Base-by-base conservation (phyloP, 2,329 filamentous ascomycete species). In the Phialophora chinensis region DNA sequence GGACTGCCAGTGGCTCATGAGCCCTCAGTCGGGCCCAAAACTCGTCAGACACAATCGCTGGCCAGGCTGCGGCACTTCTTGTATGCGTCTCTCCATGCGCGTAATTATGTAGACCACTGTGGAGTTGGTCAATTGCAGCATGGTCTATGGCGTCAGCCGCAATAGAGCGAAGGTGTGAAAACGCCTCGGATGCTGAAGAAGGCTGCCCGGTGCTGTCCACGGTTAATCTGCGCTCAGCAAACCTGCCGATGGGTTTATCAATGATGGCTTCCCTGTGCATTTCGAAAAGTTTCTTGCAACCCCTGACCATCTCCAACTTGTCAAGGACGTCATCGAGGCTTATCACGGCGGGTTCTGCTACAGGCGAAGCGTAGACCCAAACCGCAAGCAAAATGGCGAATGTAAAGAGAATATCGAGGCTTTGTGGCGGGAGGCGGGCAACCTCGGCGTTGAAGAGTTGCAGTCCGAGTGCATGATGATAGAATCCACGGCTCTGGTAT, bases 341-440 rank as follows among this genome's bases (percentile, higher is more conserved):
- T 20, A 23, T 4, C 47, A 50, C n/a, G 10, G 2, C 47, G 11
- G 11, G n/a, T 20, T 27, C 47, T 50, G 47, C 6, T 50, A 27
- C 17, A n/a, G 47, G 47, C n/a, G 47, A 50, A 25, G 47, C 47
- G 12, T 50, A 50, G 47, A 50, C n/a, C 44, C 47, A 50, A 27
- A 50, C 7, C 20, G 6, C 47, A 14, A 50, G 47, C 47, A 50
- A 12, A 7, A 50, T 25, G 23, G 47, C 47, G 23, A 50, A 23
- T 4, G 47, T 50, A n/a, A 50, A 50, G 20, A 50, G 23, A 14
- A 50, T 50, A 14, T 50, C 47, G 23, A 50, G 23, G 47, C 23
- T 50, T 11, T 23, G 49, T 29, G 23, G 20, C 14, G 10, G 20
- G 10, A 27, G 4, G 2, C 5, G 20, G 20, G 49, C 49, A 3